Evolutionary conservation across 345 rosid species (phyloP), one percentile per base, ranked within the genome.

Genomic region (Leavenworthia alabamica): DNA sequence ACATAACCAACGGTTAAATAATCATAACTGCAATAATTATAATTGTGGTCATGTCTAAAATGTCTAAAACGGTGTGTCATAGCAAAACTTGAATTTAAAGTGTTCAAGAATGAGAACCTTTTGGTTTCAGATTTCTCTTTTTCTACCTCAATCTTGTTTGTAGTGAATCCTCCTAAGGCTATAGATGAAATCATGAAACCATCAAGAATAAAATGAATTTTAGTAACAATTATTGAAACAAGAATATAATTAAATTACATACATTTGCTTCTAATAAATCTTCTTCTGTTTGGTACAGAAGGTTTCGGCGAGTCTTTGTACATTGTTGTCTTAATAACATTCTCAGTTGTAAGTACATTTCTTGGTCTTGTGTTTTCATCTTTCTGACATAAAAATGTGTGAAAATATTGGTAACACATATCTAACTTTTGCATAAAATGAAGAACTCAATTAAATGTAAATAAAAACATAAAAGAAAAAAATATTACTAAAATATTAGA

Each of bases 151-250:
- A 19, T 65, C 55, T 48, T 74, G 43, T 46, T 57, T 10, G 70
- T n/a, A 33, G 76, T 60, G 6, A 80, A 68, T 71, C 78, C 70
- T 36, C 80, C 84, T 68, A 77, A 67, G 16, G 97, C 95, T 90
- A 74, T 75, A 68, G 10, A 39, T 22, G 20, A 36, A 39, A 7
- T 7, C 26, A 12, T n/a, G n/a, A n/a, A n/a, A n/a, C n/a, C n/a
- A n/a, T n/a, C n/a, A 13, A 2, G 20, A 64, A 64, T 12, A 9
- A 14, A 26, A n/a, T 19, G 41, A 46, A 15, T 20, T 48, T 62
- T 71, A 37, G 12, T 22, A 12, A 23, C 26, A 8, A 46, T 54
- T 32, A 23, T 8, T 7, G 6, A 63, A 10, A 8, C 43, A 40
- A 47, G 22, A 20, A 24, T 2, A 64, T 48, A 3, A 14, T 66